Percentiles rank a stretch among this genome's conserved stretches.
These are phyloP conservation scores for Ophiostoma perfectum DNA, from an alignment of 2,329 filamentous ascomycete species.

Conservation along the genomic window DNA sequence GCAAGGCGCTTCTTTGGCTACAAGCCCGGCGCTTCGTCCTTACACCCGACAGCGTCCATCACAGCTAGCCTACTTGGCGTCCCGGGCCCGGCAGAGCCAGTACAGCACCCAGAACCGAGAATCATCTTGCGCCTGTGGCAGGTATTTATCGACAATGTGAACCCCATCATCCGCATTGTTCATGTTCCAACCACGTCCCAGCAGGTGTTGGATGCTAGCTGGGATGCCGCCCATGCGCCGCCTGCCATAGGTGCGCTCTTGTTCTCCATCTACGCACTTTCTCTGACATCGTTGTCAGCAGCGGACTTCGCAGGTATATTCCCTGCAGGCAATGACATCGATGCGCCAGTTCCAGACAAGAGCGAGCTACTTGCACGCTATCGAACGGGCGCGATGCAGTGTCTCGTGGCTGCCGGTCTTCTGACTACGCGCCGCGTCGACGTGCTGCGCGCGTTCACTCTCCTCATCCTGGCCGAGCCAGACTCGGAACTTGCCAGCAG, in stretches of 20 bases:
- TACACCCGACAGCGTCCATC: neutral
- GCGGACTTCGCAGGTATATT: neutral
- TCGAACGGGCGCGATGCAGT: constrained; percentile 28
- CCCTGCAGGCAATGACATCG: neutral
- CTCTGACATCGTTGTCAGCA: neutral
- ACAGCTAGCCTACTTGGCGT: neutral
- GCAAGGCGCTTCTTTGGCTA: neutral
- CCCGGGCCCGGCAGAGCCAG: neutral
- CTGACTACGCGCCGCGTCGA: constrained; percentile 31
- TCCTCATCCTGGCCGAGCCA: constrained; percentile 32
- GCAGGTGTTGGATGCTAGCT: constrained; percentile 11
- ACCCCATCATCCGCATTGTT: constrained; percentile 33
- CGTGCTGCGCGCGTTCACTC: constrained; percentile 31
- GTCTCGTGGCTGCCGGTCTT: constrained; percentile 30
- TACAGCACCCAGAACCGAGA: constrained; percentile 32
- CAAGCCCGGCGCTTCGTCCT: neutral
- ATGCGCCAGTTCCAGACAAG: neutral
- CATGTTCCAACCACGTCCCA: constrained; percentile 34
- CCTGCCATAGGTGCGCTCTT: neutral
- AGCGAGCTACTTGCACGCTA: constrained; percentile 14
- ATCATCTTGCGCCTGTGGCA: constrained; percentile 34
- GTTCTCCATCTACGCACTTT: neutral
- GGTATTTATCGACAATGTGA: constrained; percentile 33
- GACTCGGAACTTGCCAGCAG: constrained; percentile 31
- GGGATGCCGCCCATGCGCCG: neutral